These are phyloP conservation scores for Apiospora kogelbergensis DNA, from an alignment of 2,329 filamentous ascomycete species.

Conservation along the genomic window DNA sequence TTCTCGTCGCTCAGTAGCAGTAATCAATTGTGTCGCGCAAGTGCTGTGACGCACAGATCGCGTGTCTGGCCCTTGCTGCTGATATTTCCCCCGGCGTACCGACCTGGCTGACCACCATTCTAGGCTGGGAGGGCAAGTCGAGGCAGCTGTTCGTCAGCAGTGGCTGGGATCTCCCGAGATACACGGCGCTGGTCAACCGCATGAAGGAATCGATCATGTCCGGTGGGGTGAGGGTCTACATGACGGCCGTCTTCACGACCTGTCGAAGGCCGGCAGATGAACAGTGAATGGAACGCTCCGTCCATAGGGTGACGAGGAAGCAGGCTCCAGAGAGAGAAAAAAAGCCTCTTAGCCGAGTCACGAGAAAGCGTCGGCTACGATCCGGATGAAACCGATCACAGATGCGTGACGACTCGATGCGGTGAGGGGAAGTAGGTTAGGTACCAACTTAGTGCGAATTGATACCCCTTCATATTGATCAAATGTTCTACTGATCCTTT, in stretches of 20 bases:
- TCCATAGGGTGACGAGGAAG: too few species aligned
- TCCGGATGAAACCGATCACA: background rate
- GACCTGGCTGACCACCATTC: background rate
- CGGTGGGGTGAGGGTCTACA: background rate
- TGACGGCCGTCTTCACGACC: conserved; percentile 3
- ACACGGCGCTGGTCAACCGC: background rate
- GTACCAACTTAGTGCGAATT: background rate
- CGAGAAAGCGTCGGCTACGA: background rate
- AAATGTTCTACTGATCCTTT: too few species aligned
- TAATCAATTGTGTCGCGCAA: background rate
- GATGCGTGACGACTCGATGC: background rate
- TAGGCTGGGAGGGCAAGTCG: conserved; percentile 6
- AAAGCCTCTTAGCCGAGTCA: background rate
- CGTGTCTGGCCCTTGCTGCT: background rate
- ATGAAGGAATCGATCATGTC: background rate
- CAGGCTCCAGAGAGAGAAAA: too few species aligned
- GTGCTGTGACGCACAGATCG: background rate
- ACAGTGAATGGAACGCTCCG: background rate
- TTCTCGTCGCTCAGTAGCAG: too few species aligned
- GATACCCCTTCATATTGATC: background rate
- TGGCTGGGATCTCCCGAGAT: background rate
- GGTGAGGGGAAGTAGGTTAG: background rate
- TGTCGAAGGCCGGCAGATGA: background rate
- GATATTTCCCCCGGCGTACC: background rate
- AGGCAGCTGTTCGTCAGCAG: conserved; percentile 4